Percentiles rank a stretch among this genome's conserved stretches.
phyloP scores from a whole-genome alignment of 371 early-diverging fungal species.

The Funneliformis caledonium region DNA sequence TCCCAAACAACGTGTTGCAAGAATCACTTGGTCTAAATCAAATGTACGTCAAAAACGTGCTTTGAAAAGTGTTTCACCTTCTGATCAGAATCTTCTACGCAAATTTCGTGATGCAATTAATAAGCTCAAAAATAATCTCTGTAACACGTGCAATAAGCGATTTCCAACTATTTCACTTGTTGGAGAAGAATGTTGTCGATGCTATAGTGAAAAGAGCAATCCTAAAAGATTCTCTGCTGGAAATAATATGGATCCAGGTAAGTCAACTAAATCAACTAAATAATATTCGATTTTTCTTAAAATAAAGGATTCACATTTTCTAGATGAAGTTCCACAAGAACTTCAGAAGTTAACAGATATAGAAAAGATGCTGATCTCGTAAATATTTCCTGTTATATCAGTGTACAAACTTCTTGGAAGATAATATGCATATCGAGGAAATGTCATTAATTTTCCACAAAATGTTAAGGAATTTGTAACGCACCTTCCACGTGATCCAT shows the following conservation, averaged over 20 bases:
- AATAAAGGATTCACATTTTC: too few species aligned
- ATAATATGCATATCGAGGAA: not conserved
- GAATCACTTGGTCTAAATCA: too few species aligned
- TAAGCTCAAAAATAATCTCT: not conserved
- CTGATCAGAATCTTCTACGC: constrained; percentile 15
- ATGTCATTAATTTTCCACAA: not conserved
- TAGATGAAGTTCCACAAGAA: too few species aligned
- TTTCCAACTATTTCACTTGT: not conserved
- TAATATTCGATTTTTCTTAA: not conserved
- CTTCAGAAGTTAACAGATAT: too few species aligned
- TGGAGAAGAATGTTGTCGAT: not conserved
- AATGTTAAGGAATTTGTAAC: not conserved
- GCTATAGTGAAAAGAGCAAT: not conserved
- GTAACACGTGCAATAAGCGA: not conserved
- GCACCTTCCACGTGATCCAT: not conserved
- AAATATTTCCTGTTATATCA: not conserved
- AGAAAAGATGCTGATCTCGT: not conserved
- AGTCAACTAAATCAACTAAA: too few species aligned
- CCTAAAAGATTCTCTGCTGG: too few species aligned
- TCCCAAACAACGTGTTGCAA: too few species aligned
- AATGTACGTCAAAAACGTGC: too few species aligned
- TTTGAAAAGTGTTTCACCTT: too few species aligned
- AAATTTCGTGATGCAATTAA: not conserved
- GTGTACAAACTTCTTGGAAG: not conserved
- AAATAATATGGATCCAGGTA: constrained; percentile 29